phyloP scores from a whole-genome alignment of 2,329 filamentous ascomycete species.

The Penicillium aurantiogriseum region DNA sequence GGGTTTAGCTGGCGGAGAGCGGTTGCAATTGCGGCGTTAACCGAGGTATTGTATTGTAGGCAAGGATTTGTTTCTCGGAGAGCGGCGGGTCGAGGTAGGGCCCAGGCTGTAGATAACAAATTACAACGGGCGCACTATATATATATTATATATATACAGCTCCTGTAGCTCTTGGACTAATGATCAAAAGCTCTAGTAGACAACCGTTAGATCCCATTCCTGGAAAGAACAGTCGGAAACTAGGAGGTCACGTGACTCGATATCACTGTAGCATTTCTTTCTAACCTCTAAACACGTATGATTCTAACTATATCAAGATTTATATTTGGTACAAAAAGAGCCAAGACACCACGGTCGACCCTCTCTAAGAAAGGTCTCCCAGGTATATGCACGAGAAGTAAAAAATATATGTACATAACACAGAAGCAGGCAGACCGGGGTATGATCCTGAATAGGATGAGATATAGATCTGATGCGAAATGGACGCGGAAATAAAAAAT shows the following conservation, averaged over 20 bases:
- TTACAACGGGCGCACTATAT: not conserved
- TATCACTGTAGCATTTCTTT: not conserved
- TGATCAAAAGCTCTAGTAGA: slow-evolving; percentile 1
- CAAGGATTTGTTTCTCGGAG: slow-evolving; percentile 18
- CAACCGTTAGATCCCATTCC: not conserved
- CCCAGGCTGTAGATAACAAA: not conserved
- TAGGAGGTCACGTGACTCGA: slow-evolving; percentile 22
- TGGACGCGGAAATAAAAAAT: slow-evolving; percentile 13
- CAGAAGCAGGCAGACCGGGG: slow-evolving; percentile 22
- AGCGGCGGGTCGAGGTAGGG: not conserved
- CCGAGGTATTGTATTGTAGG: slow-evolving; percentile 23
- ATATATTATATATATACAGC: not conserved
- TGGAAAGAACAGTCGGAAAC: slow-evolving; percentile 16
- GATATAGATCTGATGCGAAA: slow-evolving; percentile 9
- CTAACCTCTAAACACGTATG: not conserved
- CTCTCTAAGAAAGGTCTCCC: slow-evolving; percentile 3
- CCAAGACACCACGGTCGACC: not conserved
- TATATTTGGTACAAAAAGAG: not conserved
- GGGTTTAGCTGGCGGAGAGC: not conserved
- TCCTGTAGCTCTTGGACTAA: not conserved
- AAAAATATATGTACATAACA: slow-evolving; percentile 34
- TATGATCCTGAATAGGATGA: slow-evolving; percentile 17
- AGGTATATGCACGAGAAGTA: slow-evolving; percentile 30
- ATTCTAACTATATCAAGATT: not conserved
- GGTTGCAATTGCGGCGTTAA: slow-evolving; percentile 14